Evolutionary conservation across 129 eudicot genomes (phyloP), one percentile per base, ranked within the genome.

Genomic region (Scalesia atractyloides): DNA sequence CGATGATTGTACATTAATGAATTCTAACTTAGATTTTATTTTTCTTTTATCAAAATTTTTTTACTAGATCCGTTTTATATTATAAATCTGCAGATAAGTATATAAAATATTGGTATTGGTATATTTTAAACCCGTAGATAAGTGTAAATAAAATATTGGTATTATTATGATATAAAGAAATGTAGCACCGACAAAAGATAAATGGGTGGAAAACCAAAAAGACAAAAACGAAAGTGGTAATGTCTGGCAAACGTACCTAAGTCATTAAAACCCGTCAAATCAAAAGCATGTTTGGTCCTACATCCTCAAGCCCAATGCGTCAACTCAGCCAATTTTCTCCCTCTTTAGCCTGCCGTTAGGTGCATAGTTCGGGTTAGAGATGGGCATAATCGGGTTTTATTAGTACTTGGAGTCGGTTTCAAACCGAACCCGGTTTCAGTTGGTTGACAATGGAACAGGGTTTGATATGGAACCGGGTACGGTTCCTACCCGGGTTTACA

Each of bases 201-300:
- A 56, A 39, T 67, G 2, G 56, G 66, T 57, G 39, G 66, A 43
- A 39, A 56, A 57, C 24, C 74, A 70, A 18, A 70, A 70, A 14
- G 66, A 57, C 66, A 71, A 44, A 18, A 66, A 19, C 39, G 2
- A 66, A 66, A 57, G 66, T 20, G 22, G 22, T n/a, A 20, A 44
- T 71, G 19, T 19, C 65, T 20, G 39, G 11, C 54, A 71, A 1
- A 34, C 54, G 54, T 56, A 71, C 54, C 20, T 13, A 5, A 19
- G 14, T 54, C 75, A 71, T 56, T 71, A 18, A 71, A 71, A 5
- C 20, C 56, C 66, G 11, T 56, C 64, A 71, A 6, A 57, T 71
- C 67, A 10, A 43, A 57, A 44, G 52, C 22, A 24, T 16, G 1
- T 0, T 18, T n/a, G 19, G 58, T 14, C 58, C 54, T 33, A 14